Evolutionary conservation across 768 basidiomycete species (phyloP), one percentile per base, ranked within the genome.

Genomic region (Russula vinacea): DNA sequence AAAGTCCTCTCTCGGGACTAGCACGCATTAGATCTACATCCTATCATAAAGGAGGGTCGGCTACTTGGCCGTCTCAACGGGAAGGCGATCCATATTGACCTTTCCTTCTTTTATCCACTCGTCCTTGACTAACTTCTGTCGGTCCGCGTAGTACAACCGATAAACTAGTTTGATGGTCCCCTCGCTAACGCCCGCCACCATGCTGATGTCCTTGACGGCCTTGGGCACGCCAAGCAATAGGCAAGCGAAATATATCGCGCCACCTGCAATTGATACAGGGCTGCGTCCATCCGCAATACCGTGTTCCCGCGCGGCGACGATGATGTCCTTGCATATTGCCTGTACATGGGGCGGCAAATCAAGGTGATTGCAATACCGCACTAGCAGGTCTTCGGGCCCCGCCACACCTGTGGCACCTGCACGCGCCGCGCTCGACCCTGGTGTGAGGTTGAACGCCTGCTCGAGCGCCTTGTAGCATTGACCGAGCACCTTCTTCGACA

Each of bases 191-290:
- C 94, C 94, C 3, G 93, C 95, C 13, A 98, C 92, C 17, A 81
- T 78, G 67, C 90, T 90, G 71, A 99, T 94, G 71, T 98, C 93
- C 76, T 86, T 86, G 54, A 89, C 82, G 26, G 85, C 81, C 76
- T 91, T 92, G 32, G 78, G 71, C 70, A 85, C 84, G 58, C 88
- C 92, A 70, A 95, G 80, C 49, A 98, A 73, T 68, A 88, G 81
- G 71, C 90, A 91, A 35, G 92, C 91, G 76, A 98, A 98, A 78
- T 90, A 94, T 64, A 99, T 94, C 22, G 93, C 92, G 45, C 92
- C 94, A 47, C 93, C 92, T n/a, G 96, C 97, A 69, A 99, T 94
- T n/a, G 97, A 97, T 57, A 98, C 91, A 1, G 96, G 96, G 70
- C 88, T 92, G 66, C 97, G 81, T 29, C 97, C 97, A 72, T 94